Evolutionary conservation across 352 stramenopile species (phyloP), one percentile per base, ranked within the genome.

Genomic region (Phytopythium mirpurense): DNA sequence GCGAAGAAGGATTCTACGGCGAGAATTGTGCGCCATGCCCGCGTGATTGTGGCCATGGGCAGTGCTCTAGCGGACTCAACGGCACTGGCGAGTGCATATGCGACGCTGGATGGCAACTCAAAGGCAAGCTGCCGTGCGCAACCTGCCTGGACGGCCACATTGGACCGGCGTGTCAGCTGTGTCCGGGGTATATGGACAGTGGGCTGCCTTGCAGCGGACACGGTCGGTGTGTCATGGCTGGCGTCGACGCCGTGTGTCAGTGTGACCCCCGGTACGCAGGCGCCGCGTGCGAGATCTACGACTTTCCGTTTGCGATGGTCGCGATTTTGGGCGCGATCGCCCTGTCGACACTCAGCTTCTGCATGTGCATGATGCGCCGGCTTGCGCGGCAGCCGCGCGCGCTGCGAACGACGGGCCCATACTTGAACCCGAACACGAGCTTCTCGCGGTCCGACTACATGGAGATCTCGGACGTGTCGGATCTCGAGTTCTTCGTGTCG

Each of bases 401-500:
- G 26, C 38, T 76, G 26, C 61, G 71, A 15, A 43, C 32, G 32
- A 34, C 32, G 1, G 67, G 67, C 6, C 64, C 61, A 29, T 82
- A 74, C 52, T 54, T 82, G 8, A 74, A 75, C 21, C 74, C 74
- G 40, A 78, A 77, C 45, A 80, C 77, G 46, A 91, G 74, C 47
- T 93, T 92, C 45, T 86, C 80, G 23, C 71, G 81, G 23, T 89
- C 83, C 10, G 83, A 90, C 59, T 94, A 94, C 55, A 69, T 94
- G 14, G 83, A 94, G 40, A 94, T 94, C 56, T 86, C 81, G 35
- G 79, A 87, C 55, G 85, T 94, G 81, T 74, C 79, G 32, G 83
- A 94, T 54, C 63, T 94, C 36, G 83, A 94, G 64, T 90, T 88
- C 50, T 94, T 94, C 38, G 83, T 95, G 10, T 91, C 81, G 29